Evolutionary conservation across 2,329 filamentous ascomycete species (phyloP), one percentile per base, ranked within the genome.

Genomic region (Ophiostoma populinum): DNA sequence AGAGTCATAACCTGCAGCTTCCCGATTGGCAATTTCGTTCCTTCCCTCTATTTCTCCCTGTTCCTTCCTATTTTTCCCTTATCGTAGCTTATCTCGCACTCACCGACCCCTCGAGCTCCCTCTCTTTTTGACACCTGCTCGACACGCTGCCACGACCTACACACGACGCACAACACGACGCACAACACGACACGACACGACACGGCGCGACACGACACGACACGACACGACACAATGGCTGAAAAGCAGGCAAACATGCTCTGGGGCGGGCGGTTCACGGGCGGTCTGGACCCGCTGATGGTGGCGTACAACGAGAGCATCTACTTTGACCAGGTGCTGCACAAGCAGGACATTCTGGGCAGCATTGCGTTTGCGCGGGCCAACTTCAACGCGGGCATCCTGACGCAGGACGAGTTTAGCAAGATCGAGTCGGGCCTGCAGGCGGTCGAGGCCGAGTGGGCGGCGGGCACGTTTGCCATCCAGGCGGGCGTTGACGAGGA

Each of bases 201-300:
- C n/a, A n/a, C n/a, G n/a, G n/a, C n/a, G n/a, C n/a, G n/a, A n/a
- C n/a, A n/a, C n/a, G 12, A 22, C n/a, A 10, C 7, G n/a, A 32
- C 18, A 22, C 30, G 15, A 11, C 26, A 3, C 16, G 7, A 6
- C 35, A 39, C 19, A 16, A 45, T 45, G 43, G 41, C 49, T 5
- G 54, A 58, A 20, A 57, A 56, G 18, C 44, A 55, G 16, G 53
- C 51, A 7, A 57, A 56, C 21, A 54, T 59, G 48, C 51, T 54
- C 34, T 53, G 39, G 63, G 62, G 61, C 43, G 63, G 64, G 42
- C 56, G 62, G 40, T 68, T 69, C 45, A 65, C 61, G 36, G 80
- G 81, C 61, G 78, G 70, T 46, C 71, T 87, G 45, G 81, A 92
- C 57, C 80, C 82, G 36, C 67, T 92, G 35, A 92, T 92, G 82